Evolutionary conservation across 805 yeast species (phyloP), one percentile per base, ranked within the genome.

Genomic region (Cyberlindnera xylosilytica): DNA sequence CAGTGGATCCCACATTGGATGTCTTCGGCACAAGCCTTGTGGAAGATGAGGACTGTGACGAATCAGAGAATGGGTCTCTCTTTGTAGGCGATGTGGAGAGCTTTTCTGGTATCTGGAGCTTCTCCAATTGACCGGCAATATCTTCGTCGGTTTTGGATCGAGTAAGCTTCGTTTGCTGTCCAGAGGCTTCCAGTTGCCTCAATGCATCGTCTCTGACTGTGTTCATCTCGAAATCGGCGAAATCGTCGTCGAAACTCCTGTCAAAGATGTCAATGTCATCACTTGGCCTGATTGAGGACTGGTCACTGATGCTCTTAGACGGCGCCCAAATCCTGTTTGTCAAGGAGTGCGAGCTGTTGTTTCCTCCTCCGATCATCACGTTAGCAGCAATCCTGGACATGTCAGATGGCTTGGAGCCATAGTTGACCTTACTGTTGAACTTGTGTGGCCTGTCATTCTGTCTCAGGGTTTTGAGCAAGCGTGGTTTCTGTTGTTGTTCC

Each of bases 391-490:
- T 47, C 41, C 46, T 54, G 8, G 65, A 59, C 26, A 51, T 39
- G 4, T 47, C 49, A 1, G 54, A 51, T 3, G 57, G 45, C n/a
- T 32, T 47, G 6, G 49, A 22, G 3, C 30, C 19, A 23, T 38
- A 36, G 27, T 49, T 44, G 18, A 38, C 42, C 32, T 40, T 50
- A 22, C 39, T 37, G 39, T 46, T 44, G 44, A 49, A 37, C 26
- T 40, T 49, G 26, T 52, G 44, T 0, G 46, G 47, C 39, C 47
- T 53, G 4, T 58, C 61, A 6, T 7, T 9, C 23, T 56, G 41
- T 42, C 72, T 52, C 23, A 68, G 47, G 2, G 73, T 65, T 31
- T 63, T 65, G 32, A 57, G 46, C 58, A 66, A 48, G 26, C 61
- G 56, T 37, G 57, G 37, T 18, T 45, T 51, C 26, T 45, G 54